Base-by-base conservation (phyloP, 768 basidiomycete genomes). In the Xerocomus brunneocitrinus region DNA sequence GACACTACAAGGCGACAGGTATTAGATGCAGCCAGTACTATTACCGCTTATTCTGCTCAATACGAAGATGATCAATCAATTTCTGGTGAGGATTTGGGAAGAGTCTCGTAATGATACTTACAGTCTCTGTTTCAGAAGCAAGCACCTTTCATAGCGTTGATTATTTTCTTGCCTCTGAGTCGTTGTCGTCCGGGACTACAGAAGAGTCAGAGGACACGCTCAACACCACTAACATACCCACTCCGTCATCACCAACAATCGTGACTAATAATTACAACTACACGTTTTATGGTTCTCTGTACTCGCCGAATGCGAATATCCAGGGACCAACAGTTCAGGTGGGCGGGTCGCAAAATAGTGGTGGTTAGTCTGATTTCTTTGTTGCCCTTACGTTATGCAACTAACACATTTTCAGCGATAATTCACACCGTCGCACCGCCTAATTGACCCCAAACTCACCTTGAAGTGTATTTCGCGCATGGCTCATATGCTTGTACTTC, bases 321-420 rank as follows among this genome's bases (percentile, higher is more conserved):
- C 3, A 10, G 22, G 52, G 51, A 16, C 1, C 45, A 3, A 53
- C 58, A n/a, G n/a, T 47, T 8, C 42, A 58, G 2, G 2, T 42
- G 5, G 55, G 43, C 5, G 58, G 55, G 10, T 9, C 28, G 22
- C 1, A 38, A 12, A 50, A 56, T 41, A 56, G 55, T n/a, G 55
- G 52, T 10, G 32, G 52, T 56, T n/a, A 8, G 53, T 58, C 38
- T 25, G 38, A 40, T 27, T 27, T 27, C 27, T 27, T 40, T 31
- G 25, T 32, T 16, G 10, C 3, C 10, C n/a, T 24, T 19, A 36
- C 6, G 12, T 28, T 10, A 31, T 14, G 14, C 30, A 27, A 31
- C 45, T 42, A 39, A 52, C 39, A 2, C 3, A 13, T 22, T 8
- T 5, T 47, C 24, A 52, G 55, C 50, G 39, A 27, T 32, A 13